Evolutionary conservation across 2,329 filamentous ascomycete species (phyloP), one percentile per base, ranked within the genome.

Genomic region (Fonsecaea monophora): DNA sequence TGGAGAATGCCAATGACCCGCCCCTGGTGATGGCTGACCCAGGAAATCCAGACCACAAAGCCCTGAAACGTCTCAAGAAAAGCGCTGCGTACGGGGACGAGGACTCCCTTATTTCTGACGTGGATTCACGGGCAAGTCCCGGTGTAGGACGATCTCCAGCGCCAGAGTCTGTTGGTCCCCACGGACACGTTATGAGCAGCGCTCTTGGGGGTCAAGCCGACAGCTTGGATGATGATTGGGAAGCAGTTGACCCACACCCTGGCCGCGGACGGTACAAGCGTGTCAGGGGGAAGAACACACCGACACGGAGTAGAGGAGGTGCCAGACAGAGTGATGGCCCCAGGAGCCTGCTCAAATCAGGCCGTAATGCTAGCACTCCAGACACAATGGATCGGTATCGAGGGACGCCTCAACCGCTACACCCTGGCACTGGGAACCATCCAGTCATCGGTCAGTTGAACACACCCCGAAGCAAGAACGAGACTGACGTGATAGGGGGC

Each of bases 31-130:
- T 72, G 67, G 68, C 69, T 30, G 70, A 70, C 42, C 69, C 68
- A 18, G 64, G 66, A 37, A 71, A 71, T 55, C 77, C 80, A 42
- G 77, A 81, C 21, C 77, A 75, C 58, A 75, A 82, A 59, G 75
- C 77, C 37, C 73, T 78, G 40, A 84, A 83, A 62, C 80, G 81
- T 55, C 73, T 78, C 2, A 82, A 80, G 72, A 82, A 80, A 74
- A 75, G 79, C 78, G 71, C 34, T 12, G 35, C 60, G 35, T 60
- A 67, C 54, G 72, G 62, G 21, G 69, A 70, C 53, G 70, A 72
- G 13, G 70, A 72, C 53, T 72, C 65, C 48, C 21, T 69, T 40
- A 54, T 72, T 12, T 70, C 68, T 38, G 72, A 74, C 55, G 66
- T 62, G 13, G 71, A 72, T 59, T 73, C 72, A 12, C 62, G 72